These are phyloP conservation scores for Starmerella powellii DNA, from an alignment of 805 yeast genomes.

Conservation along the genomic window DNA sequence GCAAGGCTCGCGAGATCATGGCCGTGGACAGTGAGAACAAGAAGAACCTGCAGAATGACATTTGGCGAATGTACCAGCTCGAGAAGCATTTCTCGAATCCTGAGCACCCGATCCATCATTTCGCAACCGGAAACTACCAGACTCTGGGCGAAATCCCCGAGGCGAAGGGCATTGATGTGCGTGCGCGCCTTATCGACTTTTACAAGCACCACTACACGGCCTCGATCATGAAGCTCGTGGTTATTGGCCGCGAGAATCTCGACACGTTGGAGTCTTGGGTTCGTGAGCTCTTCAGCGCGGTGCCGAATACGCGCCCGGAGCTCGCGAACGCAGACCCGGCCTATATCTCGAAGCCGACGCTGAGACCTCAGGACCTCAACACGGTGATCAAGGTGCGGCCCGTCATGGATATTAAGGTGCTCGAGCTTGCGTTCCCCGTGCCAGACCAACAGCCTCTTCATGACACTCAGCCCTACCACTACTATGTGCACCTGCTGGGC, in stretches of 20 bases:
- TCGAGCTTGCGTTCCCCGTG: conserved; percentile 56
- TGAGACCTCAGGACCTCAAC: conserved; percentile 38
- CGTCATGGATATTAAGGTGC: conserved; percentile 61
- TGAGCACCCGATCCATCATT: conserved; percentile 72
- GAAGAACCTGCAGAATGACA: conserved; percentile 80
- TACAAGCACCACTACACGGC: conserved; percentile 65
- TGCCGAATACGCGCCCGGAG: conserved; percentile 34
- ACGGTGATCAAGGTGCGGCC: conserved; percentile 59
- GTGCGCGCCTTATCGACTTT: conserved; percentile 69
- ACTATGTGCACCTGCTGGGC: conserved; percentile 72
- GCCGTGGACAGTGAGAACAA: conserved; percentile 96
- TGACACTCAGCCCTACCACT: conserved; percentile 57
- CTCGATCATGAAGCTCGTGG: conserved; percentile 75
- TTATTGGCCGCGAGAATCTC: conserved; percentile 69
- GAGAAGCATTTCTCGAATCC: conserved; percentile 64
- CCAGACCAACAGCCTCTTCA: conserved; percentile 63
- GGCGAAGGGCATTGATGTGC: conserved; percentile 51
- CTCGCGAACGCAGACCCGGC: conserved; percentile 29
- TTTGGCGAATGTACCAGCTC: conserved; percentile 79
- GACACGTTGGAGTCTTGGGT: conserved; percentile 66
- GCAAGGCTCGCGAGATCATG: conserved; percentile 82
- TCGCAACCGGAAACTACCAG: conserved; percentile 74
- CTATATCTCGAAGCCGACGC: conserved; percentile 38
- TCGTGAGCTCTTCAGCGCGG: conserved; percentile 46
- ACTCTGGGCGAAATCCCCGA: conserved; percentile 64